These are phyloP conservation scores for Myriosclerotinia curreyana DNA, from an alignment of 2,329 filamentous ascomycete genomes.

Conservation along the genomic window DNA sequence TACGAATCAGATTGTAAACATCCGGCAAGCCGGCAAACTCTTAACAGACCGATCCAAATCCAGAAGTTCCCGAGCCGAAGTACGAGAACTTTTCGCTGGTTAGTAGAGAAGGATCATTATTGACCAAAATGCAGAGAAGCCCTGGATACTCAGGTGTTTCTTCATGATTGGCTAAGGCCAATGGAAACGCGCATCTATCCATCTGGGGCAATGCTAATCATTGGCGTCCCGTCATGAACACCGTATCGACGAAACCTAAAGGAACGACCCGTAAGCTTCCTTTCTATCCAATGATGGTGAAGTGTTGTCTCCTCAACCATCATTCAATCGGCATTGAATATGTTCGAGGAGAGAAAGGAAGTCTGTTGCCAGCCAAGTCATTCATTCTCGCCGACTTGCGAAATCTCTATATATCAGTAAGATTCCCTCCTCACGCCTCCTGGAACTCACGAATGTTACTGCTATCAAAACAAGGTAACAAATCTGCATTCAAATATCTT, in stretches of 20 bases:
- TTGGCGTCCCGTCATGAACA: not conserved
- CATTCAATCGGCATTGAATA: not conserved
- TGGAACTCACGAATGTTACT: not conserved
- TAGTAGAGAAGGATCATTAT: not conserved
- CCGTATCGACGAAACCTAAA: slow-evolving; percentile 1
- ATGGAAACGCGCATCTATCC: not conserved
- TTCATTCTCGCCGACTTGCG: not conserved
- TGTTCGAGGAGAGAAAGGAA: not conserved
- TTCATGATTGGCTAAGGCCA: not conserved
- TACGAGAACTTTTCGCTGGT: not conserved
- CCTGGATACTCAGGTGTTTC: not conserved
- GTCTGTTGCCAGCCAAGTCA: slow-evolving; percentile 1
- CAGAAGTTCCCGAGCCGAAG: not conserved
- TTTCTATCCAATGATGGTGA: not conserved
- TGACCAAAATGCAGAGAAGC: not conserved
- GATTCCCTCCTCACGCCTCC: not conserved
- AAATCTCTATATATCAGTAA: slow-evolving; percentile 11
- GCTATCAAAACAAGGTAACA: not conserved
- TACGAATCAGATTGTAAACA: slow-evolving; percentile 8
- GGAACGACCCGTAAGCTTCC: not conserved
- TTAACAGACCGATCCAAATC: not conserved
- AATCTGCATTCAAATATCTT: not conserved
- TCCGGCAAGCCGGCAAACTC: not conserved
- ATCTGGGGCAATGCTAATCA: not conserved
- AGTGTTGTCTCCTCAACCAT: not conserved